These are phyloP conservation scores for Heliamphora exappendiculata DNA, from an alignment of 148 eudicot species.

Conservation along the genomic window DNA sequence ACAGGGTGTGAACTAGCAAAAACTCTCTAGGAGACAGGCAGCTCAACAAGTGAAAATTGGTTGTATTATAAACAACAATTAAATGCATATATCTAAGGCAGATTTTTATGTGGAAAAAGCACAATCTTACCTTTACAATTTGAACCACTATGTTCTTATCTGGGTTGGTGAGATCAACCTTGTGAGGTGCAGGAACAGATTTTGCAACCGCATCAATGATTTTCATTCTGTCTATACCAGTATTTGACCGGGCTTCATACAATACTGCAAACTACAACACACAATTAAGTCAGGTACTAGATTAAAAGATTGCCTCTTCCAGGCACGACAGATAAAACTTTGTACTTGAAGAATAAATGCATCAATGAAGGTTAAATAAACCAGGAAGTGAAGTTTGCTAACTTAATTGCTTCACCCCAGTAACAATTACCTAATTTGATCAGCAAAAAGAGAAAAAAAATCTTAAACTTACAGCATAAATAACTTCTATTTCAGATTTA, in stretches of 20 bases:
- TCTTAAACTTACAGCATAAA: background rate
- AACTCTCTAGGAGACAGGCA: background rate
- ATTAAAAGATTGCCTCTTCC: background rate
- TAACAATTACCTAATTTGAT: background rate
- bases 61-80: background rate
- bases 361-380: background rate
- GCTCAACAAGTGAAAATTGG: background rate
- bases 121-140: constrained; percentile 62
- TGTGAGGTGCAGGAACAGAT: constrained; percentile 77
- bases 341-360: background rate
- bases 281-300: background rate
- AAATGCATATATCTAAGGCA: background rate
- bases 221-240: constrained; percentile 83
- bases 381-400: background rate
- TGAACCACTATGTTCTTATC: constrained; percentile 81
- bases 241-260: constrained; percentile 92
- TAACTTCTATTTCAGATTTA: background rate
- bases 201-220: constrained; percentile 85
- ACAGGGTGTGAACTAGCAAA: background rate
- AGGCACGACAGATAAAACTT: constrained; percentile 4
- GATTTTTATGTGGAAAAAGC: background rate
- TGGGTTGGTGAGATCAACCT: constrained; percentile 88
- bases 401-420: background rate
- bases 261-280: constrained; percentile 74
- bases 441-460: background rate